A percentile compares a stretch with the other conserved stretches of the same genome.
These are phyloP conservation scores for Coprinellus micaceus DNA, from an alignment of 768 basidiomycete genomes.

Conservation along the genomic window DNA sequence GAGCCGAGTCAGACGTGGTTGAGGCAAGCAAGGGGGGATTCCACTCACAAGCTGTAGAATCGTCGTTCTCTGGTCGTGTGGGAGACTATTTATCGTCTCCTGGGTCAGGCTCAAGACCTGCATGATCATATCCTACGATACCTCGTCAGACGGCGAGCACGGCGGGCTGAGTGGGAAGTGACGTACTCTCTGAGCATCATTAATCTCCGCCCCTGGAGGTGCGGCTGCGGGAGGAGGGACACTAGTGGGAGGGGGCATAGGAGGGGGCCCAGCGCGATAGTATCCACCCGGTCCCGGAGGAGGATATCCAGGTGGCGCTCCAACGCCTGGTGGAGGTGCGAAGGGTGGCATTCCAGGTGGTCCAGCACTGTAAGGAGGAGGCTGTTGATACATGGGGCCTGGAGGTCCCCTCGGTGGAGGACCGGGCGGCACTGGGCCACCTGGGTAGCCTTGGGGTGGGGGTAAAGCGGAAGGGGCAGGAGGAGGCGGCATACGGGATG, in stretches of 20 bases:
- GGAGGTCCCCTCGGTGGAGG: too few relatives aligned
- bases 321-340: constrained; percentile 25
- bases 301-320: constrained; percentile 19
- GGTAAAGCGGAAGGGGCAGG: constrained; percentile 18
- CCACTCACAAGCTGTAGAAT: constrained; percentile 72
- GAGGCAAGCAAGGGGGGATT: background rate
- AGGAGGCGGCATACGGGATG: constrained; percentile 15
- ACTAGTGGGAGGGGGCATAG: constrained; percentile 25
- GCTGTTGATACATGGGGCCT: constrained; percentile 21
- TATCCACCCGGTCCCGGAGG: too few relatives aligned
- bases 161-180: too few relatives aligned
- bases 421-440: too few relatives aligned
- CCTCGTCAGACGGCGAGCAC: background rate
- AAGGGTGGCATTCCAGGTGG: constrained; percentile 23
- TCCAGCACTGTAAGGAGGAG: constrained; percentile 18
- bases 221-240: constrained; percentile 26
- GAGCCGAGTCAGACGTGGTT: too few relatives aligned
- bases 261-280: too few relatives aligned
- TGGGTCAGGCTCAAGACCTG: constrained; percentile 80
- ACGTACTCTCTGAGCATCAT: constrained; percentile 47
- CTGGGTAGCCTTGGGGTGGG: too few relatives aligned
- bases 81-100: constrained; percentile 80
- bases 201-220: constrained; percentile 40
- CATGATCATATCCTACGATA: constrained; percentile 67
- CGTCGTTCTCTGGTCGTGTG: constrained; percentile 72